A percentile compares a stretch with the other conserved stretches of the same genome.
phyloP scores from a whole-genome alignment of 495 filamentous ascomycete genomes.

The Emericellopsis terricola region DNA sequence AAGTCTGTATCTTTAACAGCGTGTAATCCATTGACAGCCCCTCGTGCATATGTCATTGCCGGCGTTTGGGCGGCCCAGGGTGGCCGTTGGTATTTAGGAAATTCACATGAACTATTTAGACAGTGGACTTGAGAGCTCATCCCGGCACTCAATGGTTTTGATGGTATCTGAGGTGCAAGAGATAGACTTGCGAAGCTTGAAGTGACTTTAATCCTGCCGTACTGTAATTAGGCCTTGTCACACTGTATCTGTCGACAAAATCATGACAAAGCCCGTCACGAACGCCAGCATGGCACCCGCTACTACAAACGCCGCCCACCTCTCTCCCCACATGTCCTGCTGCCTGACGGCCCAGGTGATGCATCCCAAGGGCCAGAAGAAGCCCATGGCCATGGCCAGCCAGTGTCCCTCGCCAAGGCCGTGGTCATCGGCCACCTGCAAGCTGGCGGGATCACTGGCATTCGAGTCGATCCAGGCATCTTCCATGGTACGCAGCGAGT shows the following conservation, averaged over 20 bases:
- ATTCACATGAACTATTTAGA: not conserved
- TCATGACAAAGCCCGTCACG: slow-evolving; percentile 20
- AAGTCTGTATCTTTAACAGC: slow-evolving; percentile 58
- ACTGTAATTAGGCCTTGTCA: too few species aligned
- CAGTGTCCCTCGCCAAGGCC: slow-evolving; percentile 70
- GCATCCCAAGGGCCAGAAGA: slow-evolving; percentile 83
- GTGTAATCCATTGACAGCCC: too few species aligned
- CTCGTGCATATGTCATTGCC: too few species aligned
- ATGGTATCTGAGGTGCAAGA: too few species aligned
- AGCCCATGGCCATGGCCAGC: slow-evolving; percentile 74
- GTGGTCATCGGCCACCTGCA: slow-evolving; percentile 23
- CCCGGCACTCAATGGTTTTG: too few species aligned
- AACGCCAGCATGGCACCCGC: slow-evolving; percentile 47
- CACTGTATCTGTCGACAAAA: too few species aligned
- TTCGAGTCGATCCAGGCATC: slow-evolving; percentile 86
- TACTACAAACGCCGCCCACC: slow-evolving; percentile 68
- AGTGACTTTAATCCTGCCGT: too few species aligned
- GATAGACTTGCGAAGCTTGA: too few species aligned
- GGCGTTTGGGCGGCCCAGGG: too few species aligned
- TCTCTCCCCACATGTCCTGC: slow-evolving; percentile 70
- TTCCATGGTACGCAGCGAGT: slow-evolving; percentile 45
- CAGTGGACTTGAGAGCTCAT: too few species aligned
- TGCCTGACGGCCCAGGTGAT: slow-evolving; percentile 72
- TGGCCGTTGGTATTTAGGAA: not conserved
- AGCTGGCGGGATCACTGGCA: slow-evolving; percentile 30